phyloP scores from a whole-genome alignment of 352 stramenopile genomes.

The Phytopythium sindhum region DNA sequence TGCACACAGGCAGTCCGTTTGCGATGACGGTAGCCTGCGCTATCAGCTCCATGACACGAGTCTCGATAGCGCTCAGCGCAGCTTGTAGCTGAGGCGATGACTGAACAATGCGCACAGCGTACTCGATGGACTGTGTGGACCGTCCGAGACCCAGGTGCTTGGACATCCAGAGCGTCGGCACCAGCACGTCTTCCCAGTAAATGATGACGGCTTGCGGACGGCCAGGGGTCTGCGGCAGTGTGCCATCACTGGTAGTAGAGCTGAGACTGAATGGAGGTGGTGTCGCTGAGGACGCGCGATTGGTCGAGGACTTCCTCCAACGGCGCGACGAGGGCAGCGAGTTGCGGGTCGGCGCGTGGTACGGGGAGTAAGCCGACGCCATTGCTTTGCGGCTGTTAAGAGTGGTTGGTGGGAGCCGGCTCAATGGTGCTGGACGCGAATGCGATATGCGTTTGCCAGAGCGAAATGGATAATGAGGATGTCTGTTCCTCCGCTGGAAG shows the following conservation, averaged over 20 bases:
- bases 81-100: slow-evolving; percentile 13
- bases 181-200: slow-evolving; percentile 55
- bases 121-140: slow-evolving; percentile 19
- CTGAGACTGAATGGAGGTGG: not conserved
- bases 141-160: slow-evolving; percentile 27
- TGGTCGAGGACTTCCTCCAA: not conserved
- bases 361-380: not conserved
- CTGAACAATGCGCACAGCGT: slow-evolving; percentile 14
- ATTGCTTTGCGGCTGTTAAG: not conserved
- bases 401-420: not conserved
- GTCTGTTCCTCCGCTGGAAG: not conserved
- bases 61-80: slow-evolving; percentile 25
- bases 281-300: not conserved
- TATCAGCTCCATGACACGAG: slow-evolving; percentile 31
- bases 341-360: not conserved
- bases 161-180: slow-evolving; percentile 35
- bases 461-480: not conserved
- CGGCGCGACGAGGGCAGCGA: not conserved
- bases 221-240: not conserved
- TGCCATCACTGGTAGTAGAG: not conserved
- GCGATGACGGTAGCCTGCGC: slow-evolving; percentile 14
- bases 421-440: not conserved
- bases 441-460: not conserved
- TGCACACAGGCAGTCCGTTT: slow-evolving; percentile 31
- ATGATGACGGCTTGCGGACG: slow-evolving; percentile 28